Percentiles rank a stretch among this genome's conserved stretches.
Evolutionary conservation across 2,329 filamentous ascomycete species (phyloP).

Genomic region (Microcyclospora pomicola): DNA sequence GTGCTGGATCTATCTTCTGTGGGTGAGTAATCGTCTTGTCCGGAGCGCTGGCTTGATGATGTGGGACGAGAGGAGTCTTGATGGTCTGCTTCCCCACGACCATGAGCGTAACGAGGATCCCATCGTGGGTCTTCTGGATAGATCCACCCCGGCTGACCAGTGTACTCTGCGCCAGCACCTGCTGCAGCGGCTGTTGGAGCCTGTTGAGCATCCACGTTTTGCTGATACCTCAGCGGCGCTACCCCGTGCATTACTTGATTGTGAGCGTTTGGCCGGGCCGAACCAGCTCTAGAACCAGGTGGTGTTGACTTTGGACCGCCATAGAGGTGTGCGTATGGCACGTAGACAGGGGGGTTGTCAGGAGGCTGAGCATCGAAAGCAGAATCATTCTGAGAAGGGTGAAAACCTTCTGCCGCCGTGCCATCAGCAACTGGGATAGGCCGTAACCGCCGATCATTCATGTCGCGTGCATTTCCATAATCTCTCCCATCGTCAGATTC

Average conservation of each 20-base stretch:
- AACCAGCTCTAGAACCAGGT: slow-evolving; percentile 11
- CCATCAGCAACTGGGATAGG: too few species aligned
- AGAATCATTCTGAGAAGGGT: too few species aligned
- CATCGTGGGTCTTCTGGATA: slow-evolving; percentile 8
- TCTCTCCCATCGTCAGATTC: not conserved
- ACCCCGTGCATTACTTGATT: slow-evolving; percentile 11
- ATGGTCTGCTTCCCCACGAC: slow-evolving; percentile 3
- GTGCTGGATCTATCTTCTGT: slow-evolving; percentile 1
- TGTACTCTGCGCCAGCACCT: slow-evolving; percentile 2
- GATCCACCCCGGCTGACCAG: slow-evolving; percentile 5
- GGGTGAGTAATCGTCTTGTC: slow-evolving; percentile 3
- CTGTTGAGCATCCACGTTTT: slow-evolving; percentile 17
- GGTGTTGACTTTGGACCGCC: slow-evolving; percentile 5
- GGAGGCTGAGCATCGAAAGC: too few species aligned
- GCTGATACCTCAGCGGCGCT: slow-evolving; percentile 12
- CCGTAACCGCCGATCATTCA: too few species aligned
- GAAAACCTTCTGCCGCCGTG: too few species aligned
- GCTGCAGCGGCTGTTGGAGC: slow-evolving; percentile 6
- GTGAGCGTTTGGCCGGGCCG: slow-evolving; percentile 12
- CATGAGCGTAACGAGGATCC: slow-evolving; percentile 4
- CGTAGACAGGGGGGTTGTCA: slow-evolving; percentile 11
- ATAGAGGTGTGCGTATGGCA: slow-evolving; percentile 23
- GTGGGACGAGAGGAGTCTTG: not conserved
- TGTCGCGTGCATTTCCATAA: too few species aligned
- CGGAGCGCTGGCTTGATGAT: not conserved